These are phyloP conservation scores for Pisolithus tinctorius DNA, from an alignment of 768 basidiomycete genomes.

Conservation along the genomic window DNA sequence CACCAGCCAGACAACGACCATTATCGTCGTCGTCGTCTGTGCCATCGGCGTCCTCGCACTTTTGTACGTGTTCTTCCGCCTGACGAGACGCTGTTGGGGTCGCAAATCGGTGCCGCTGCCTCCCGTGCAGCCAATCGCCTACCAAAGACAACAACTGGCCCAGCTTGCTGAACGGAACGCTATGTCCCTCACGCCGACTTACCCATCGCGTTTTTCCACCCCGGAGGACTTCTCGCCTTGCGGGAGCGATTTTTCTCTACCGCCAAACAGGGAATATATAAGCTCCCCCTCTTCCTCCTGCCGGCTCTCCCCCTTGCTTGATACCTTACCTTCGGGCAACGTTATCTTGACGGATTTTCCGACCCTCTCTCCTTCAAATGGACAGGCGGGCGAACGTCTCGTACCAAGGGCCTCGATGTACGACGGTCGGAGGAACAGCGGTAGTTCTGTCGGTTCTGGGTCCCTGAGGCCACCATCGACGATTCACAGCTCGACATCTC, in stretches of 20 bases:
- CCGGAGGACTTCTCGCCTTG: slow-evolving; percentile 13
- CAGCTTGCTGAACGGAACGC: slow-evolving; percentile 29
- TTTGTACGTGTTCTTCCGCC: slow-evolving; percentile 31
- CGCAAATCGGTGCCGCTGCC: slow-evolving; percentile 45
- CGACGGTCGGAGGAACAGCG: slow-evolving; percentile 2
- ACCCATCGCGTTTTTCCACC: slow-evolving; percentile 17
- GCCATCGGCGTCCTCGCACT: slow-evolving; percentile 36
- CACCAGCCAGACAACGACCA: slow-evolving; percentile 20
- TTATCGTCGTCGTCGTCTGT: slow-evolving; percentile 45
- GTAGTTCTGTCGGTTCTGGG: slow-evolving; percentile 4
- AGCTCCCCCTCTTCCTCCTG: slow-evolving; percentile 8
- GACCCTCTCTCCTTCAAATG: background rate
- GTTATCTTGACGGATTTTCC: slow-evolving; percentile 5
- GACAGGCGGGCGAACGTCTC: background rate
- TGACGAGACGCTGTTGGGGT: slow-evolving; percentile 29
- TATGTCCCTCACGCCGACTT: slow-evolving; percentile 17
- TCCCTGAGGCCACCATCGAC: slow-evolving; percentile 16
- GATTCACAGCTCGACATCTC: slow-evolving; percentile 6
- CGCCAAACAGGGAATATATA: slow-evolving; percentile 14
- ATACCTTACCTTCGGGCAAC: slow-evolving; percentile 3
- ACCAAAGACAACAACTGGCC: slow-evolving; percentile 46
- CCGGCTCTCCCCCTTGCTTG: slow-evolving; percentile 10
- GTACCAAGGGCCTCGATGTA: slow-evolving; percentile 2
- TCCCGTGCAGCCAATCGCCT: slow-evolving; percentile 59
- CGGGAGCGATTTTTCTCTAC: slow-evolving; percentile 31